These are phyloP conservation scores for Colletotrichum chlorophyti DNA, from an alignment of 2,329 filamentous ascomycete species.

Conservation along the genomic window DNA sequence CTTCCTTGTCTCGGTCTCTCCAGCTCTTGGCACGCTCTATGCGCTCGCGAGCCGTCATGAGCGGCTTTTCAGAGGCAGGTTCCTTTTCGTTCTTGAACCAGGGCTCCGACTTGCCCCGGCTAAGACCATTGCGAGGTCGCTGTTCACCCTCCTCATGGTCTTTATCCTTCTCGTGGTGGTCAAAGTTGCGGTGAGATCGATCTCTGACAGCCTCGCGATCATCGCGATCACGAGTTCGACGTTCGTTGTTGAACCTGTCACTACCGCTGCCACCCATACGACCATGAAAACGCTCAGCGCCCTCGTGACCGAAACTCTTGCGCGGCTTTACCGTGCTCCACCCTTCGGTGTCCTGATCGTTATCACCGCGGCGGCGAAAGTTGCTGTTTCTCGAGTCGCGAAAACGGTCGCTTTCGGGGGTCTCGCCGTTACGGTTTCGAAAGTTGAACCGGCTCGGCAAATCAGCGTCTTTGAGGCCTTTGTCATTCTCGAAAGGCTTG, in stretches of 20 bases:
- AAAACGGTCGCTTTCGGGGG: conserved; percentile 57
- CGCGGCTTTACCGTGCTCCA: conserved; percentile 79
- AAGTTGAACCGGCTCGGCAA: conserved; percentile 66
- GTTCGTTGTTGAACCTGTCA: conserved; percentile 50
- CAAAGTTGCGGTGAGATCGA: conserved; percentile 55
- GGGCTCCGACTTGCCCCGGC: conserved; percentile 72
- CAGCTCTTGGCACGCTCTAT: conserved; percentile 67
- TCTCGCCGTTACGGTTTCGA: conserved; percentile 57
- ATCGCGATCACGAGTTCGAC: conserved; percentile 59
- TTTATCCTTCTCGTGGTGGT: conserved; percentile 58
- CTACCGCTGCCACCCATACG: conserved; percentile 65
- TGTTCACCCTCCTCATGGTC: conserved; percentile 57
- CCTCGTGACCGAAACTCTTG: conserved; percentile 76
- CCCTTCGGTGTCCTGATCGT: conserved; percentile 70
- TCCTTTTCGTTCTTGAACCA: conserved; percentile 72
- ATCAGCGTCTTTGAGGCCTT: conserved; percentile 57
- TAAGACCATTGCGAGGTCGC: conserved; percentile 68
- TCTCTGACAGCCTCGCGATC: conserved; percentile 61
- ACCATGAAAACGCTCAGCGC: conserved; percentile 73
- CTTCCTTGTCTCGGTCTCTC: conserved; percentile 60
- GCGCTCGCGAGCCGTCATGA: conserved; percentile 55
- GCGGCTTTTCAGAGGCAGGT: conserved; percentile 38
- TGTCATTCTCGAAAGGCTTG: conserved; percentile 60
- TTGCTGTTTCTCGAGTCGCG: conserved; percentile 54
- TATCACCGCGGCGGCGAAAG: conserved; percentile 60